Evolutionary conservation across 495 filamentous ascomycete species (phyloP).

Genomic region (Aspergillus mulundensis): DNA sequence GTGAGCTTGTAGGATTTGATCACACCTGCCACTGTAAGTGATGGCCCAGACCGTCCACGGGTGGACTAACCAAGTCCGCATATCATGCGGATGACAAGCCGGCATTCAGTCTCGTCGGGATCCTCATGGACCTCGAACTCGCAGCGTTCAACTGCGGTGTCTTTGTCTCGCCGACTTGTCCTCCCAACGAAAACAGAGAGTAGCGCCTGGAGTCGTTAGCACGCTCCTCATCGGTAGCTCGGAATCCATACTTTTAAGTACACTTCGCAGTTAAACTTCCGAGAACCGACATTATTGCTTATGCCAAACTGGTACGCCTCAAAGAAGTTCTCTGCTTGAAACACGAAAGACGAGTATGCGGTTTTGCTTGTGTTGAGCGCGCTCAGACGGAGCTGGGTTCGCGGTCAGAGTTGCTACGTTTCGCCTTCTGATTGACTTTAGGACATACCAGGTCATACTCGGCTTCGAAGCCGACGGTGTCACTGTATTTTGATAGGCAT

Average conservation of each 20-base stretch:
- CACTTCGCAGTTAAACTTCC: slow-evolving; percentile 68
- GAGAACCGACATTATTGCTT: slow-evolving; percentile 7
- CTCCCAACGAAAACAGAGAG: slow-evolving; percentile 71
- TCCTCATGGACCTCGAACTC: slow-evolving; percentile 80
- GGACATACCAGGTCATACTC: slow-evolving; percentile 61
- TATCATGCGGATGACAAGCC: slow-evolving; percentile 74
- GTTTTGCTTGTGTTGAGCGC: slow-evolving; percentile 91
- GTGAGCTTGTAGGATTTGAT: slow-evolving; percentile 89
- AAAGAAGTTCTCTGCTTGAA: slow-evolving; percentile 75
- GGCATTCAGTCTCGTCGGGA: slow-evolving; percentile 65
- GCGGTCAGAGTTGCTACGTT: slow-evolving; percentile 7
- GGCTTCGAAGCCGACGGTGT: slow-evolving; percentile 83
- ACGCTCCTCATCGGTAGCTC: not conserved
- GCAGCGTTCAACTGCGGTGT: slow-evolving; percentile 78
- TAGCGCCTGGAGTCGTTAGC: slow-evolving; percentile 49
- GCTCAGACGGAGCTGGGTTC: slow-evolving; percentile 66
- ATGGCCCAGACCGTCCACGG: not conserved
- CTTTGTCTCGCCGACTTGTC: slow-evolving; percentile 61
- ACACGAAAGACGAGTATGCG: slow-evolving; percentile 78
- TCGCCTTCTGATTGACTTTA: not conserved
- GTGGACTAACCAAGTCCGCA: slow-evolving; percentile 70
- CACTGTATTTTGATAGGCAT: slow-evolving; percentile 89
- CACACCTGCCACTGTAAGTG: slow-evolving; percentile 55
- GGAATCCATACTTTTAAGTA: slow-evolving; percentile 51
- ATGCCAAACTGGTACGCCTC: slow-evolving; percentile 55